A percentile compares a stretch with the other conserved stretches of the same genome.
Conservation (phyloP, 2,329 filamentous ascomycete species). For the Dactylellina parvicollis region DNA sequence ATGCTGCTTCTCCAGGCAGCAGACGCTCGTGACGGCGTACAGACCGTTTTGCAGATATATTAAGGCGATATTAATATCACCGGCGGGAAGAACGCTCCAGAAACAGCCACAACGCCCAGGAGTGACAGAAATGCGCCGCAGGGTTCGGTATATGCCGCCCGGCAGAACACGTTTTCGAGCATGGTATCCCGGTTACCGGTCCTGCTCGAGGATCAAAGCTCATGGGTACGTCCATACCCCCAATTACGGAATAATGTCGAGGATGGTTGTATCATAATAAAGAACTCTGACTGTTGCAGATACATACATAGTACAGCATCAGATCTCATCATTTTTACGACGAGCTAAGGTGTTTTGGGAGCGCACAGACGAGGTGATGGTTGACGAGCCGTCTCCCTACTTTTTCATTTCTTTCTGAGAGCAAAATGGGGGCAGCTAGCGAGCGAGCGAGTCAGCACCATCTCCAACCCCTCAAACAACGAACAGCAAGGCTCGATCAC, state of each 20-base stretch:
- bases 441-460: constrained; percentile 32
- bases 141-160: constrained; percentile 48
- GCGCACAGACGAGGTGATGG: constrained; percentile 29
- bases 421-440: not conserved
- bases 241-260: not conserved
- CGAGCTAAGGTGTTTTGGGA: constrained; percentile 1
- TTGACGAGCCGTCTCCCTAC: constrained; percentile 1
- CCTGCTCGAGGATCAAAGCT: constrained; percentile 30
- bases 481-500: constrained; percentile 9
- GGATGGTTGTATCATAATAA: not conserved
- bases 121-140: constrained; percentile 25
- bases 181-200: constrained; percentile 34
- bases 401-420: constrained; percentile 2
- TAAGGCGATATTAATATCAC: constrained; percentile 24
- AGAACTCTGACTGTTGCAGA: not conserved
- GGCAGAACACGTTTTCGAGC: constrained; percentile 36
- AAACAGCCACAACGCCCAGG: constrained; percentile 24
- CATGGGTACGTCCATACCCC: not conserved
- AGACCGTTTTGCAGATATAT: constrained; percentile 34
- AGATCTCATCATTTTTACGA: not conserved
- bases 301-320: constrained; percentile 1
- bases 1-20: constrained; percentile 31
- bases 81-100: constrained; percentile 26
- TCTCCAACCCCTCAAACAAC: constrained; percentile 9
- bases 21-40: constrained; percentile 31